Evolutionary conservation across 2,329 filamentous ascomycete species (phyloP), one percentile per base, ranked within the genome.

Genomic region (Talaromyces islandicus): DNA sequence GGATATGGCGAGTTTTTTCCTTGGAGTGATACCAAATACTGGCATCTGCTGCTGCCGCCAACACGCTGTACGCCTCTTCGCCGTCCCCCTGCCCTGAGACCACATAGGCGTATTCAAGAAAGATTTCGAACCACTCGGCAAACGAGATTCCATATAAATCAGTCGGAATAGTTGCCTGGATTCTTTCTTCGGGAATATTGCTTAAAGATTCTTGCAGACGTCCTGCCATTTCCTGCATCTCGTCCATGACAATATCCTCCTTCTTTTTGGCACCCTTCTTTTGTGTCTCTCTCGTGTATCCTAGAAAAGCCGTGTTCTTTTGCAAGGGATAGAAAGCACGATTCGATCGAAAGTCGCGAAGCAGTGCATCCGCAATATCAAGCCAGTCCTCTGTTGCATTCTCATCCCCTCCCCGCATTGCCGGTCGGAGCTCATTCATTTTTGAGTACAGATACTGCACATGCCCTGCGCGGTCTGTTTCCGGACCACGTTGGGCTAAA

Each of bases 51-150:
- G 90, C 91, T 6, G 89, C 86, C 63, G 92, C 86, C 66, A 95
- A 88, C 7, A 91, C 85, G 56, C 88, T 85, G 71, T 96, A 97
- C 56, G 91, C 88, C 63, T 91, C 87, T 48, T 87, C 82, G 14
- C 83, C 79, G 54, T 88, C 85, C 35, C 87, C 87, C 21, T 81
- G 78, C 48, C 85, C 83, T 7, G 92, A 89, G 32, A 94, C 82
- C 5, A 88, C 81, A 54, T 97, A 81, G 3, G 92, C 89, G 70
- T 95, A 95, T 68, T 94, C 90, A 38, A 95, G 83, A 70, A 99
- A 96, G 0, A 96, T 82, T 66, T 95, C 90, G 3, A 97, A 83
- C 94, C 94, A 99, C 53, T 86, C 83, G 60, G 87, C 81, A 69
- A 97, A 96, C 0, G 86, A 79, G 53, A 97, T 90, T 7, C 89